A percentile compares a stretch with the other conserved stretches of the same genome.
These are phyloP conservation scores for Tricholoma sp. DNA, from an alignment of 768 basidiomycete genomes.

Conservation along the genomic window DNA sequence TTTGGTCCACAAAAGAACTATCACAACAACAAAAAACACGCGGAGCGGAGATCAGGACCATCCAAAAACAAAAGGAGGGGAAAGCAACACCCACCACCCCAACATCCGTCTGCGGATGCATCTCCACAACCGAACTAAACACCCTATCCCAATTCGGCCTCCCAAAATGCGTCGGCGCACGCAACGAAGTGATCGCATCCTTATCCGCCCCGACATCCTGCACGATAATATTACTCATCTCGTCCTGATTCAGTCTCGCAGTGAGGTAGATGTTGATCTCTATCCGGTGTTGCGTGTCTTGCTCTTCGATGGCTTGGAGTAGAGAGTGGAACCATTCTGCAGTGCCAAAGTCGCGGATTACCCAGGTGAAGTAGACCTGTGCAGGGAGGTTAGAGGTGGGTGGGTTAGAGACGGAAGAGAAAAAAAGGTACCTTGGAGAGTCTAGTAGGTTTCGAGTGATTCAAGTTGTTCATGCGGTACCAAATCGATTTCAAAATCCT, in stretches of 20 bases:
- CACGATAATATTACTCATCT: conserved; percentile 90
- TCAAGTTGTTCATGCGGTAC: conserved; percentile 93
- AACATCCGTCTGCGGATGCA: conserved; percentile 84
- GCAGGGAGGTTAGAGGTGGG: not conserved
- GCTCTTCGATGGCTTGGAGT: conserved; percentile 88
- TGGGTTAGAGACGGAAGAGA: no score
- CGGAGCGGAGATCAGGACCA: no score
- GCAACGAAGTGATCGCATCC: conserved; percentile 84
- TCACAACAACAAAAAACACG: not conserved
- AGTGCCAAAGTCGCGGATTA: conserved; percentile 86
- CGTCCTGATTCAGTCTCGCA: conserved; percentile 85
- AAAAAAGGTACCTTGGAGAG: conserved; percentile 74
- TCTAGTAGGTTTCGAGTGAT: conserved; percentile 67
- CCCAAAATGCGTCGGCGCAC: conserved; percentile 91
- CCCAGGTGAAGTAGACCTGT: conserved; percentile 88
- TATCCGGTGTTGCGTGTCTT: conserved; percentile 79
- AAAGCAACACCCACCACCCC: conserved; percentile 71
- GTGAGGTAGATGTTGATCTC: conserved; percentile 96
- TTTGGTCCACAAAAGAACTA: conserved; percentile 87
- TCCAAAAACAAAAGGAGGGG: no score
- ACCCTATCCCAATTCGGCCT: conserved; percentile 82
- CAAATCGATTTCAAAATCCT: conserved; percentile 88
- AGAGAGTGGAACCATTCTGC: conserved; percentile 96
- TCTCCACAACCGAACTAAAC: conserved; percentile 68
- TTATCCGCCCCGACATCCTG: conserved; percentile 91